Evolutionary conservation across 805 yeast genomes (phyloP).

Genomic region (Metschnikowia gelsemii): DNA sequence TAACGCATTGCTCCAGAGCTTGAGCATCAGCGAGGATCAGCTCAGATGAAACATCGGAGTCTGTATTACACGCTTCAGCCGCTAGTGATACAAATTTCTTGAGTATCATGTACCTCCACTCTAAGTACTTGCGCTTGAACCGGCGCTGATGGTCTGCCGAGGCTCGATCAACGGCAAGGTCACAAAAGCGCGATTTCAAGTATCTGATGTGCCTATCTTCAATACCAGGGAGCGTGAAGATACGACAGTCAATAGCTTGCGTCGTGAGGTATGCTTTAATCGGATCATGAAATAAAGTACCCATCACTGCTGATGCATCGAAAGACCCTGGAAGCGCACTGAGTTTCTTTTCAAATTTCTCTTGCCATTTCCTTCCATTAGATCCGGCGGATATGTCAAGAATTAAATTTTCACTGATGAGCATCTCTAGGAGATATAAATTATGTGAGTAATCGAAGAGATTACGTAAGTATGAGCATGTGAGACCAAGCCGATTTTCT

Average conservation of each 20-base stretch:
- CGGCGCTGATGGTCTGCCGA: slow-evolving; percentile 4
- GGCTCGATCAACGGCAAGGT: slow-evolving; percentile 1
- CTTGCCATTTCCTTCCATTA: slow-evolving; percentile 14
- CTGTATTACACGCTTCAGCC: slow-evolving; percentile 4
- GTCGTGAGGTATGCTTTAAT: slow-evolving; percentile 1
- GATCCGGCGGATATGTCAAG: slow-evolving; percentile 22
- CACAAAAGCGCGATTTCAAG: slow-evolving; percentile 6
- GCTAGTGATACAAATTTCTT: slow-evolving; percentile 10
- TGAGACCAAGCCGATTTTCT: slow-evolving; percentile 33
- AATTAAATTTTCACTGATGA: slow-evolving; percentile 25
- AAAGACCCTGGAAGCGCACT: slow-evolving; percentile 10
- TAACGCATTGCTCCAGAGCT: slow-evolving; percentile 3
- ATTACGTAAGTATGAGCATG: slow-evolving; percentile 30
- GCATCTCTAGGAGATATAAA: slow-evolving; percentile 18
- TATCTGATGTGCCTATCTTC: slow-evolving; percentile 14
- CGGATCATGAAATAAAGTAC: slow-evolving; percentile 5
- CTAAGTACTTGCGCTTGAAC: slow-evolving; percentile 10
- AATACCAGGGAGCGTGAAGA: slow-evolving; percentile 17
- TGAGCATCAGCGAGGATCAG: slow-evolving; percentile 12
- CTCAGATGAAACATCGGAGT: slow-evolving; percentile 2
- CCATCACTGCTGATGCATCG: not conserved
- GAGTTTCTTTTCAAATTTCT: slow-evolving; percentile 1
- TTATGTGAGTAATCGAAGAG: slow-evolving; percentile 21
- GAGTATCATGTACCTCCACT: slow-evolving; percentile 17
- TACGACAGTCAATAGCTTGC: slow-evolving; percentile 13